Evolutionary conservation across 352 stramenopile species (phyloP), one percentile per base, ranked within the genome.

Genomic region (Globisporangium camurandrum): DNA sequence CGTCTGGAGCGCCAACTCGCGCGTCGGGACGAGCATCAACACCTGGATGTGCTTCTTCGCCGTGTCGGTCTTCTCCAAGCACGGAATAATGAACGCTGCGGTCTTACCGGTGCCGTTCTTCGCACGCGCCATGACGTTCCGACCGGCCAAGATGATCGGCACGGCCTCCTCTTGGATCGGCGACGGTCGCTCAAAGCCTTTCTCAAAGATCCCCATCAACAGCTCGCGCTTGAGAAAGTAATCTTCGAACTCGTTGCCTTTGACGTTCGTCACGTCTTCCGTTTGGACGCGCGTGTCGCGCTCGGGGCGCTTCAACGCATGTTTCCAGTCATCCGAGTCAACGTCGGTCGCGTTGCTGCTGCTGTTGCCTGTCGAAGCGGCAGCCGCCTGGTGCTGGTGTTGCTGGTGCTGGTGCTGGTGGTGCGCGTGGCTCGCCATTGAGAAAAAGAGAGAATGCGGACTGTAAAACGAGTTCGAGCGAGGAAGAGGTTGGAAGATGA

Each of bases 91-190:
- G 61, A 99, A 99, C 31, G 97, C 96, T 30, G 94, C 97, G 9
- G 97, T 99, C 73, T 99, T 99, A 46, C 97, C 97, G 16, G 97
- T 99, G 44, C 97, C 97, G 67, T 99, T 99, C 81, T 99, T 99
- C 23, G 97, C 96, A 56, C 96, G 71, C 24, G 96, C 97, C 67
- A 99, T 93, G 28, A 98, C 92, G 69, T 99, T 99, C 26, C 95
- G 79, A 38, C 97, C 97, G 8, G 97, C 92, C 17, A 99, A 64
- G 49, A 99, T 98, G 58, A 99, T 98, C 17, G 97, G 97, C 54
- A 99, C 98, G 14, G 96, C 96, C 64, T 99, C 94, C 71, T 99
- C 96, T 63, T 99, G 97, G 59, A 99, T 98, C 14, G 97, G 96
- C 28, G 92, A 98, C 30, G 97, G 97, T 33, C 96, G 95, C 64